phyloP scores from a whole-genome alignment of 768 basidiomycete species.

The Symmetrospora coprosmae region DNA sequence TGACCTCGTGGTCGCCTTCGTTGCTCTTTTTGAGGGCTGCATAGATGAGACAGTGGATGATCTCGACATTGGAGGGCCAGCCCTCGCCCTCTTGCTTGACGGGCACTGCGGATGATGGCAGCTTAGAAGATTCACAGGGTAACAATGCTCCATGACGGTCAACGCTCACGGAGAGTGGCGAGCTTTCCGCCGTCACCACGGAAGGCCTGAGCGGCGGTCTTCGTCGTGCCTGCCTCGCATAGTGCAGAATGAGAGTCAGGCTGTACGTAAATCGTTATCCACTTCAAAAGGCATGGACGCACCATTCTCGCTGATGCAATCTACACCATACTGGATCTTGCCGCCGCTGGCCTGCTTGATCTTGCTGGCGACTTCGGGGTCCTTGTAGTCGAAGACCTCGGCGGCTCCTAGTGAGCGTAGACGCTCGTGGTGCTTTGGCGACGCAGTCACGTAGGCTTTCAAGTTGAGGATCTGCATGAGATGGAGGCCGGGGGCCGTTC shows the following conservation, averaged over 20 bases:
- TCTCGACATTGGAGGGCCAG: background rate
- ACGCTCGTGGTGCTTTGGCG: background rate
- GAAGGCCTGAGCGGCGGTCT: constrained; percentile 6
- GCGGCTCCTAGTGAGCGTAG: constrained; percentile 42
- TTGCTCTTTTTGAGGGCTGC: background rate
- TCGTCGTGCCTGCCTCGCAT: constrained; percentile 9
- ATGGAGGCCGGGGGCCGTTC: background rate
- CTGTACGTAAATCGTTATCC: background rate
- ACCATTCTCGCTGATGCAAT: constrained; percentile 25
- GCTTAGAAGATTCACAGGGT: background rate
- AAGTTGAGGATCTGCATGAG: constrained; percentile 1
- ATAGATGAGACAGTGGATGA: background rate
- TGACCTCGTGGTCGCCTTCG: background rate
- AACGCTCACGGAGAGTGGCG: constrained; percentile 10
- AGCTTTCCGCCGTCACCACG: background rate
- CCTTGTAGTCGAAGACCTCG: constrained; percentile 39
- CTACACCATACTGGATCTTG: constrained; percentile 23
- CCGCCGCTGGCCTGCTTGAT: constrained; percentile 24
- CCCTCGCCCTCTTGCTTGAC: background rate
- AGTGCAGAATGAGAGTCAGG: constrained; percentile 3
- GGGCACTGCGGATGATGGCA: background rate
- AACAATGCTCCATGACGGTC: background rate
- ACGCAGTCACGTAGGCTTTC: constrained; percentile 4
- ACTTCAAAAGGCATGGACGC: no score
- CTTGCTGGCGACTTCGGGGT: constrained; percentile 17